Evolutionary conservation across 441 rosid species (phyloP), one percentile per base, ranked within the genome.

Genomic region (Bocquillonia castaneifolia): DNA sequence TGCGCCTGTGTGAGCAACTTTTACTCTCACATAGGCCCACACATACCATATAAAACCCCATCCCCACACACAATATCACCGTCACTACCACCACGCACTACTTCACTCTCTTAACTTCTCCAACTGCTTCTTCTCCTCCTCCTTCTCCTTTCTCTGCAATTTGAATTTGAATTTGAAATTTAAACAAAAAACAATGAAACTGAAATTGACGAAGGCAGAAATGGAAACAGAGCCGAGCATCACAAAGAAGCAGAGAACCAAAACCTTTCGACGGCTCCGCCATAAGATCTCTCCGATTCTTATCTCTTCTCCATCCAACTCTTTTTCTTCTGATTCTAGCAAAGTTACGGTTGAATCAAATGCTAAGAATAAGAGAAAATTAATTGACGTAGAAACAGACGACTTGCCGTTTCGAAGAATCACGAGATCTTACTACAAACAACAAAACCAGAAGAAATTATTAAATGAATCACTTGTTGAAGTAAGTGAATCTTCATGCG

Each of bases 211-310:
- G 50, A 73, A 50, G 58, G 70, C 78, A 31, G 68, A 58, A 66
- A 63, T 64, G 15, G 76, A 74, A 61, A 75, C 68, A 26, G 71
- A 64, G 48, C 70, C 77, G 56, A 54, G 26, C 74, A 50, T 78
- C 54, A 76, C 45, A 75, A 88, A 76, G 88, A 88, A 86, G 83
- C 83, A 71, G 76, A 83, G 93, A 7, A 86, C 92, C 51, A 84
- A 82, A 62, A 80, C 72, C 44, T 80, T 77, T 25, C 87, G 83
- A 64, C 74, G 82, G 61, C 76, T 77, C 66, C 84, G 88, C 58
- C 71, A 78, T 55, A n/a, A 25, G 60, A 69, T 64, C 56, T 72
- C 56, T 75, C 83, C 29, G 75, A 64, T 64, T 51, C 23, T 48
- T 20, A n/a, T 48, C 9, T 78, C 58, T 75, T 83, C 23, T 65